Evolutionary conservation across 345 rosid genomes (phyloP).

Genomic region (Salix koriyanagi): DNA sequence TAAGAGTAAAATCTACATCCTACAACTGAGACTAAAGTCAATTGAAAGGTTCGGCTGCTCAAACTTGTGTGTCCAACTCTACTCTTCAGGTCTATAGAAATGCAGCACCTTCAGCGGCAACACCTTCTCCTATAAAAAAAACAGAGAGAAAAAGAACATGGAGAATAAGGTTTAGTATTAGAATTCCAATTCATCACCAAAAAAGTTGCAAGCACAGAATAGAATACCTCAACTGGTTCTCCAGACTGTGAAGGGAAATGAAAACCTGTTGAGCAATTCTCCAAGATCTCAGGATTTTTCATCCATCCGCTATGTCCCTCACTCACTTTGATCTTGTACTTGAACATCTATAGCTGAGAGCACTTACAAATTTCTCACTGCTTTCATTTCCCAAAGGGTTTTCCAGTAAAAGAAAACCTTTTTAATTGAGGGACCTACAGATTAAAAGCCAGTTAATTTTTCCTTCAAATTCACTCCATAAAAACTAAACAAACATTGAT

Average conservation of each 20-base stretch:
- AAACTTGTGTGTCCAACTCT: conserved; percentile 1
- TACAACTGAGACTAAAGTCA: conserved; percentile 2
- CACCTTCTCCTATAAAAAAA: conserved; percentile 51
- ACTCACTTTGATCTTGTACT: conserved; percentile 60
- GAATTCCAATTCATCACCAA: neutral
- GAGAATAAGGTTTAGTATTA: neutral
- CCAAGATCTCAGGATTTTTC: conserved; percentile 65
- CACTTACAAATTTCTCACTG: neutral
- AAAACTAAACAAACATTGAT: neutral
- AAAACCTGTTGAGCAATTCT: conserved; percentile 78
- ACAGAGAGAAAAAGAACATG: neutral
- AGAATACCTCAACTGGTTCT: conserved; percentile 36
- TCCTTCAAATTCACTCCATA: neutral
- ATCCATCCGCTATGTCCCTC: conserved; percentile 86
- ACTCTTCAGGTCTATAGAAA: conserved; percentile 55
- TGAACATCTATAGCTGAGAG: conserved; percentile 52
- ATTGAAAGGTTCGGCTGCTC: conserved; percentile 5
- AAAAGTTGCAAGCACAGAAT: conserved; percentile 6
- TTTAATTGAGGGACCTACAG: neutral
- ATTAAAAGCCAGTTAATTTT: neutral
- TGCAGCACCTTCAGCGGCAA: conserved; percentile 56
- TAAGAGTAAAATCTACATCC: conserved; percentile 12
- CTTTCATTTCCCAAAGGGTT: neutral
- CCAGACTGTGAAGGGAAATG: conserved; percentile 50
- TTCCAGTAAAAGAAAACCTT: neutral